Evolutionary conservation across 2,329 filamentous ascomycete genomes (phyloP).

Genomic region (Xylaria digitata): DNA sequence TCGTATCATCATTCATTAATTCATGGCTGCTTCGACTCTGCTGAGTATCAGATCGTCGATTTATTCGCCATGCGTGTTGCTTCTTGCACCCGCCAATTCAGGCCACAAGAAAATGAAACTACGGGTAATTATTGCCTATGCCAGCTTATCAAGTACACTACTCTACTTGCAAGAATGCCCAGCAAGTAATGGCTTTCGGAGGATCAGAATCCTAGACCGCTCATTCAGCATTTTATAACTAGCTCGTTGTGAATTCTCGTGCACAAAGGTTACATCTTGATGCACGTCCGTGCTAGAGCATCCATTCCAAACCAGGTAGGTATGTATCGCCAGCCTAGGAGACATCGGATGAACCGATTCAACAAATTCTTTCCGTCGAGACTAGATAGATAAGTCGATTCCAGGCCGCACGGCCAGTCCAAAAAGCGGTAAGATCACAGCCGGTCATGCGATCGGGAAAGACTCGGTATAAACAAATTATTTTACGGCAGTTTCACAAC

Average conservation of each 20-base stretch:
- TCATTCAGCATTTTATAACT: not conserved
- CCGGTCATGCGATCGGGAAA: not conserved
- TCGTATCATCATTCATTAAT: not conserved
- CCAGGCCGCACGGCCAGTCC: not conserved
- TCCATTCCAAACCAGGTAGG: not conserved
- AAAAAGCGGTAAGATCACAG: conserved; percentile 14
- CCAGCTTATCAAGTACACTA: not conserved
- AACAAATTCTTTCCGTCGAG: conserved; percentile 6
- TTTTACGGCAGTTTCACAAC: conserved; percentile 9
- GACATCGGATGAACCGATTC: conserved; percentile 14
- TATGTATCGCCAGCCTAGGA: not conserved
- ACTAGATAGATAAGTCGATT: conserved; percentile 6
- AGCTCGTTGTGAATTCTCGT: not conserved
- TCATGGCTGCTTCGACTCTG: not conserved
- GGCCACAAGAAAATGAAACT: conserved; percentile 25
- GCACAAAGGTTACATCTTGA: conserved; percentile 10
- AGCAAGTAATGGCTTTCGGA: not conserved
- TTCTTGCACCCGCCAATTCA: conserved; percentile 8
- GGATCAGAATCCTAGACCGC: conserved; percentile 12
- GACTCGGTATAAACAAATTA: not conserved
- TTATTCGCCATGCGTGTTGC: conserved; percentile 9
- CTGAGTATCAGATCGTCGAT: conserved; percentile 18
- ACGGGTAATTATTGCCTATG: conserved; percentile 11
- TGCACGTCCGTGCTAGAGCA: conserved; percentile 6
- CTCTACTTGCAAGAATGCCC: not conserved